Percentiles rank a stretch among this genome's conserved stretches.
Conservation (phyloP, 2,329 filamentous ascomycete species). For the Cercospora sp. region DNA sequence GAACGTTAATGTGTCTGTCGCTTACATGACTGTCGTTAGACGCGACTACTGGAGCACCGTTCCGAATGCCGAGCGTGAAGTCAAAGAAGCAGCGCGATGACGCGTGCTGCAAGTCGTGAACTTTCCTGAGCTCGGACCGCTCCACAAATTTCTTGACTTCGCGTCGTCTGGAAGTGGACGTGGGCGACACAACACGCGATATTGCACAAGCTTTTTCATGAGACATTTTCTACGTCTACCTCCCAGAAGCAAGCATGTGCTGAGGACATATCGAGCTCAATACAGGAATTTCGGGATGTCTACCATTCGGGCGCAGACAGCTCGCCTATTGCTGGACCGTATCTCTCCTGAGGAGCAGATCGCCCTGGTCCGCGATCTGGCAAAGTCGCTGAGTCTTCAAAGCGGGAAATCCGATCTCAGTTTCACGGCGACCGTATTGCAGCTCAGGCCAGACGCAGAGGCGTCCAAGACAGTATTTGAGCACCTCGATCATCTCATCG, state of each 20-base stretch:
- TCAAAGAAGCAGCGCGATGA: slow-evolving; percentile 6
- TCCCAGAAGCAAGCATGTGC: background rate
- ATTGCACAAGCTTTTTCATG: background rate
- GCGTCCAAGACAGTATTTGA: slow-evolving; percentile 16
- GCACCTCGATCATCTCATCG: slow-evolving; percentile 20
- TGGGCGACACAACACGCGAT: background rate
- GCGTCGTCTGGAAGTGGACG: background rate
- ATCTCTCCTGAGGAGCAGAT: slow-evolving; percentile 24
- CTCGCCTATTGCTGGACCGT: slow-evolving; percentile 28
- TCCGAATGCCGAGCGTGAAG: background rate
- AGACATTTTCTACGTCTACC: background rate
- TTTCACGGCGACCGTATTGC: slow-evolving; percentile 25
- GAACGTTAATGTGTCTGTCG: background rate
- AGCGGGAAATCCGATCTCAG: slow-evolving; percentile 26
- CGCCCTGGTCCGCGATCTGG: slow-evolving; percentile 26
- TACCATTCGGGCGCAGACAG: slow-evolving; percentile 22
- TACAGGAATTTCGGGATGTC: slow-evolving; percentile 22
- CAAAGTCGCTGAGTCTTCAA: slow-evolving; percentile 15
- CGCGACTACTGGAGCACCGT: background rate
- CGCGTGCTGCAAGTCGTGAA: background rate
- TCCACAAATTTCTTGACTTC: slow-evolving; percentile 1
- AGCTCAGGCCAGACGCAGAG: slow-evolving; percentile 17
- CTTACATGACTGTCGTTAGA: background rate
- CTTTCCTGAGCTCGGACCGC: background rate
- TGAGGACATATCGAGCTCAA: background rate